Percentiles rank a stretch among this genome's conserved stretches.
phyloP scores from a whole-genome alignment of 768 basidiomycete species.

The Termitomyces sp. region DNA sequence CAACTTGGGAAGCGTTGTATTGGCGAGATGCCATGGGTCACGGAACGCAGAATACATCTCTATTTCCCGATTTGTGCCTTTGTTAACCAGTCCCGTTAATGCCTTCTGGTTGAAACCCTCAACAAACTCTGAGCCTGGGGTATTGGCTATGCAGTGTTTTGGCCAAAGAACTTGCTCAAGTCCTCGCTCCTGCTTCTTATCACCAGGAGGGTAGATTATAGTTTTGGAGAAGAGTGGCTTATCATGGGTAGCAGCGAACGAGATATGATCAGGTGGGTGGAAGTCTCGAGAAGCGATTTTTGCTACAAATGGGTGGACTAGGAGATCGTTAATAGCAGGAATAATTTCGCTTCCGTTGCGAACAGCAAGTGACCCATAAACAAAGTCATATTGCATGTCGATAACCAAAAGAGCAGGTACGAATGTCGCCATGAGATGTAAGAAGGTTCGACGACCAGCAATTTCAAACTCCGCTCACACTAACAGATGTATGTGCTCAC shows the following conservation, averaged over 20 bases:
- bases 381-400: slow-evolving; percentile 86
- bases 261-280: slow-evolving; percentile 64
- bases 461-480: too few relatives aligned
- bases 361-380: slow-evolving; percentile 72
- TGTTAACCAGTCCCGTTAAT: slow-evolving; percentile 43
- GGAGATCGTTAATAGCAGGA: slow-evolving; percentile 50
- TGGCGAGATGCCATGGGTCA: slow-evolving; percentile 47
- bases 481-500: too few relatives aligned
- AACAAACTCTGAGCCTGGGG: slow-evolving; percentile 60
- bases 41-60: slow-evolving; percentile 85
- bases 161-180: slow-evolving; percentile 72
- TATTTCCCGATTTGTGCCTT: slow-evolving; percentile 55
- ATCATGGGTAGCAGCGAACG: slow-evolving; percentile 54
- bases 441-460: too few relatives aligned
- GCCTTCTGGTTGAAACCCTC: slow-evolving; percentile 39
- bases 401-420: slow-evolving; percentile 63
- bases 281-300: slow-evolving; percentile 57
- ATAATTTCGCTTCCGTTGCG: slow-evolving; percentile 57
- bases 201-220: slow-evolving; percentile 38
- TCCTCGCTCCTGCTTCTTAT: slow-evolving; percentile 26
- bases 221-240: slow-evolving; percentile 38
- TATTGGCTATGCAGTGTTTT: slow-evolving; percentile 67
- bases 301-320: slow-evolving; percentile 50
- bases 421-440: slow-evolving; percentile 20
- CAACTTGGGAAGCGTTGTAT: slow-evolving; percentile 44